Evolutionary conservation across 495 filamentous ascomycete species (phyloP).

Genomic region (Parmelia sp.): DNA sequence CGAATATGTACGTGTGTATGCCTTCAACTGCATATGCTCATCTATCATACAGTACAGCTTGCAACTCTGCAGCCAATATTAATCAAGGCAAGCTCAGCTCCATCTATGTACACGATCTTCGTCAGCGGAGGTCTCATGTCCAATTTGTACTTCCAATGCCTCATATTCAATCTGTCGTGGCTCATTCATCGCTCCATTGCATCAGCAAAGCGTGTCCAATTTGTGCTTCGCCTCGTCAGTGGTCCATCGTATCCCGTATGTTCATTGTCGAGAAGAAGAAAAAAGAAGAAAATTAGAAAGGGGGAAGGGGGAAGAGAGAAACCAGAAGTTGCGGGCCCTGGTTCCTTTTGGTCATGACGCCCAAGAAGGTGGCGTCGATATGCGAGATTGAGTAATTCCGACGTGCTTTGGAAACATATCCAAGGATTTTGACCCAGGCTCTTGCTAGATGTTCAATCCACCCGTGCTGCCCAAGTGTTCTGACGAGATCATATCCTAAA

Average conservation of each 20-base stretch:
- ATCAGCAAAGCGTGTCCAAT: neutral
- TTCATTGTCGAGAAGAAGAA: neutral
- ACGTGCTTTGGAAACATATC: neutral
- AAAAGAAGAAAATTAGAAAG: neutral
- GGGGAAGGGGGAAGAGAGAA: neutral
- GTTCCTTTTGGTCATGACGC: neutral
- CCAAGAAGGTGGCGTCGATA: neutral
- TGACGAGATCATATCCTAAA: constrained; percentile 28
- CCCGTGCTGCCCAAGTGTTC: no score
- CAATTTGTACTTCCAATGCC: neutral
- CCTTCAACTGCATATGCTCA: neutral
- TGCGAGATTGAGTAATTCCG: neutral
- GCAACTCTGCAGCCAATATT: neutral
- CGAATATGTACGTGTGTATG: neutral
- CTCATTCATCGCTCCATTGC: no score
- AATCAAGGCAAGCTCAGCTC: neutral
- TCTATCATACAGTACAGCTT: neutral
- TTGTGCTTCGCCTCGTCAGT: neutral
- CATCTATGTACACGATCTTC: no score
- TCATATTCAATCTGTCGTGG: neutral
- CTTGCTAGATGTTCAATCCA: no score
- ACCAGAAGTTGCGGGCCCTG: neutral
- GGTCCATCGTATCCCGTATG: neutral
- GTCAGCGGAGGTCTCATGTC: neutral
- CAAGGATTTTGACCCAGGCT: neutral